Percentiles rank a stretch among this genome's conserved stretches.
These are phyloP conservation scores for Pisolithus albus DNA, from an alignment of 768 basidiomycete genomes.

Conservation along the genomic window DNA sequence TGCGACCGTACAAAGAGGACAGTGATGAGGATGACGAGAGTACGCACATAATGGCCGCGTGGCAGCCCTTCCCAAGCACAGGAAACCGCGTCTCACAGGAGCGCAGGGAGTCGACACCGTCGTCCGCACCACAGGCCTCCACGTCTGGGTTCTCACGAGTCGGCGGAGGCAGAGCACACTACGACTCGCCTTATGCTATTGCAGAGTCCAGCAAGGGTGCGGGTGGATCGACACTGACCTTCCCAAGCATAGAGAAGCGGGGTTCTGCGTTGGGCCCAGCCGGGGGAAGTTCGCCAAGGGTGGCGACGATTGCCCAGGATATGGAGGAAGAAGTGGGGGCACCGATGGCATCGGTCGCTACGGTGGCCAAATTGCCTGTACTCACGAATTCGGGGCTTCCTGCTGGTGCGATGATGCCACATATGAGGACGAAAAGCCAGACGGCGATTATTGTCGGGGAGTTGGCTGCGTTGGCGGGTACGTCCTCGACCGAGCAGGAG, in stretches of 20 bases:
- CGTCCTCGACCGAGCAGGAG: constrained; percentile 14
- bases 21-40: constrained; percentile 63
- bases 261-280: constrained; percentile 15
- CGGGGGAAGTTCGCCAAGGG: constrained; percentile 13
- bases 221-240: constrained; percentile 53
- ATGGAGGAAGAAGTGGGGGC: constrained; percentile 41
- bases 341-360: constrained; percentile 44
- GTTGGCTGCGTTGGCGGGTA: constrained; percentile 21
- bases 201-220: constrained; percentile 27
- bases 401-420: constrained; percentile 62
- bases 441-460: constrained; percentile 77
- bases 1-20: constrained; percentile 70
- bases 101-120: constrained; percentile 20
- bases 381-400: constrained; percentile 34
- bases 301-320: constrained; percentile 19
- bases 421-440: constrained; percentile 73
- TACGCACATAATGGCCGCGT: constrained; percentile 92
- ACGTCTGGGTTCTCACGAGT: constrained; percentile 77
- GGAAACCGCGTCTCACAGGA: constrained; percentile 18
- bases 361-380: constrained; percentile 37
- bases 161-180: constrained; percentile 82
- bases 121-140: constrained; percentile 16
- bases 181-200: constrained; percentile 80
- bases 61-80: constrained; percentile 64
- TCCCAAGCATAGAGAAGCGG: constrained; percentile 54